Conservation (phyloP, 441 rosid genomes). For the Cnidoscolus chayamansa region DNA sequence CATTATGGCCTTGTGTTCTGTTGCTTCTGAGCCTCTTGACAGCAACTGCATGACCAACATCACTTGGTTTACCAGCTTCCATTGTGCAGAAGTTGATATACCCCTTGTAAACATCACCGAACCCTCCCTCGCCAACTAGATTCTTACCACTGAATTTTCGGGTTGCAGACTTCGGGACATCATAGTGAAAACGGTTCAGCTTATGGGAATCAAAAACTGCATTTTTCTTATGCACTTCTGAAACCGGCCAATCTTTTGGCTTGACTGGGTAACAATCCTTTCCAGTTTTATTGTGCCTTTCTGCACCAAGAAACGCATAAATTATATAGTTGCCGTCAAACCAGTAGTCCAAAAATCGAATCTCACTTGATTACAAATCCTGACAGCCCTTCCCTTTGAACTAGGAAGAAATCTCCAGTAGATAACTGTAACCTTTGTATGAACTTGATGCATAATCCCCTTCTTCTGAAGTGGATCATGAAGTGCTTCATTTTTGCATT, state of each 20-base stretch:
- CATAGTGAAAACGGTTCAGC: slow-evolving; percentile 27
- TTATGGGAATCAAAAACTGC: slow-evolving; percentile 19
- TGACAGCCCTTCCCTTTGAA: neutral
- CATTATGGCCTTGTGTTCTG: slow-evolving; percentile 32
- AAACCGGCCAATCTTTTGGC: slow-evolving; percentile 17
- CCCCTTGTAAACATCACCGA: slow-evolving; percentile 36
- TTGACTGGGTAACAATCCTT: slow-evolving; percentile 1
- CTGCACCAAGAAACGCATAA: slow-evolving; percentile 13
- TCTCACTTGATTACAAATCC: neutral
- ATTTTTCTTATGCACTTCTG: slow-evolving; percentile 13
- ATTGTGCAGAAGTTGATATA: slow-evolving; percentile 26
- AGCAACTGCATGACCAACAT: slow-evolving; percentile 26
- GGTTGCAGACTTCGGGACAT: slow-evolving; percentile 29
- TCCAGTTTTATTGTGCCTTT: slow-evolving; percentile 6
- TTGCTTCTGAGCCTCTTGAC: slow-evolving; percentile 34
- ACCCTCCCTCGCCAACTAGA: slow-evolving; percentile 35
- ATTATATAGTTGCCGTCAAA: neutral
- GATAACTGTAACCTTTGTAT: neutral
- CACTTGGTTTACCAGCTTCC: slow-evolving; percentile 19
- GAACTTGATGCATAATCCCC: slow-evolving; percentile 1
- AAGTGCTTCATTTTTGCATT: neutral
- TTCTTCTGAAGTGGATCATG: slow-evolving; percentile 16
- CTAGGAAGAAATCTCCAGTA: too few species aligned
- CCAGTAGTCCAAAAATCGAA: neutral
- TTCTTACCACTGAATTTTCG: slow-evolving; percentile 29